phyloP scores from a whole-genome alignment of 768 basidiomycete genomes.

The Lyophyllum atratum region DNA sequence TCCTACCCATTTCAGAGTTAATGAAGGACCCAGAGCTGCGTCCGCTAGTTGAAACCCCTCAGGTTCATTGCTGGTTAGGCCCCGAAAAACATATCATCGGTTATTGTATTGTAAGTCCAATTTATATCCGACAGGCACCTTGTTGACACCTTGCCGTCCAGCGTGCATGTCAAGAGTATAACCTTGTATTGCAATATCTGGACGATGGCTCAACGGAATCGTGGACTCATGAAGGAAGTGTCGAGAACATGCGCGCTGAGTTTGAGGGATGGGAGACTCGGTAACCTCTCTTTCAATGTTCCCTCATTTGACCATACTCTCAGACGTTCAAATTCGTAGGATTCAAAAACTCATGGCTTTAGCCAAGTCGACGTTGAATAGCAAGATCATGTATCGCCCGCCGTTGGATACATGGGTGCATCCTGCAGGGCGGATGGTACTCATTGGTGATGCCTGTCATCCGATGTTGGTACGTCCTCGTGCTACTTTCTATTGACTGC shows the following conservation, averaged over 20 bases:
- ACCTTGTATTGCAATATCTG: background rate
- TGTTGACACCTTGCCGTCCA: background rate
- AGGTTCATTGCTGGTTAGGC: background rate
- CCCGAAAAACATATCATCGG: background rate
- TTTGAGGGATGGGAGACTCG: background rate
- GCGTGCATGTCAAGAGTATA: background rate
- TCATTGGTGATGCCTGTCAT: background rate
- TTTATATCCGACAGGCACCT: background rate
- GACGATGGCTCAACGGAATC: background rate
- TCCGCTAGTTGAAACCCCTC: background rate
- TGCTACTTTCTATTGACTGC: background rate
- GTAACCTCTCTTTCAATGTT: background rate
- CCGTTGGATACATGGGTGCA: background rate
- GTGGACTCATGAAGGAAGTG: background rate
- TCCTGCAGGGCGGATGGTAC: background rate
- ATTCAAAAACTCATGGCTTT: background rate
- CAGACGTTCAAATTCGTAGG: background rate
- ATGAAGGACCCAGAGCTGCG: background rate
- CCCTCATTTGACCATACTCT: background rate
- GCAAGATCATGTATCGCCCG: background rate
- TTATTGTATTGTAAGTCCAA: background rate
- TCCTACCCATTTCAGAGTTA: background rate
- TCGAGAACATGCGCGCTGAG: background rate
- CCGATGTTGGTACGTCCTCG: background rate
- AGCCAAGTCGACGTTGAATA: background rate